phyloP scores from a whole-genome alignment of 805 yeast genomes.

The Saccharomyces eubayanus region DNA sequence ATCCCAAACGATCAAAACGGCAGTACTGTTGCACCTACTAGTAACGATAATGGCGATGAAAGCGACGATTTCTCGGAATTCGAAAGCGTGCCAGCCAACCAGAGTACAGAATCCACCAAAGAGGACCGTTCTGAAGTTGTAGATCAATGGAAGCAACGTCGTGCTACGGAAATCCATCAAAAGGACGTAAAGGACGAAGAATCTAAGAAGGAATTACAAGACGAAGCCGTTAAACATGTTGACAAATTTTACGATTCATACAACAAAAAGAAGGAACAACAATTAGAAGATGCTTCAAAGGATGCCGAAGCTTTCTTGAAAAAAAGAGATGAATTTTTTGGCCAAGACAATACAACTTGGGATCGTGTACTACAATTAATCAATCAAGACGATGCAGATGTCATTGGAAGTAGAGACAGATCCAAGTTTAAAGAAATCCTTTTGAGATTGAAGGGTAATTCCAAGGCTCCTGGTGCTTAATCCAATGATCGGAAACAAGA shows the following conservation, averaged over 20 bases:
- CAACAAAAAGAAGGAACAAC: slow-evolving; percentile 70
- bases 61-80: slow-evolving; percentile 36
- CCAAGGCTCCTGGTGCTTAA: slow-evolving; percentile 67
- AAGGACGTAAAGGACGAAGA: slow-evolving; percentile 65
- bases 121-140: slow-evolving; percentile 35
- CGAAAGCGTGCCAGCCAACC: slow-evolving; percentile 16
- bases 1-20: slow-evolving; percentile 14
- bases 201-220: slow-evolving; percentile 57
- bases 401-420: slow-evolving; percentile 49
- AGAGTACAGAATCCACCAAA: slow-evolving; percentile 13
- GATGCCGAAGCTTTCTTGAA: slow-evolving; percentile 66
- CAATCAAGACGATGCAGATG: slow-evolving; percentile 39
- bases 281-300: slow-evolving; percentile 50
- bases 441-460: slow-evolving; percentile 57
- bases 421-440: slow-evolving; percentile 60
- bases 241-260: slow-evolving; percentile 91
- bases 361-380: slow-evolving; percentile 55
- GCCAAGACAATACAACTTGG: slow-evolving; percentile 74
- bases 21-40: neutral
- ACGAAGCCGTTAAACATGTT: slow-evolving; percentile 71
- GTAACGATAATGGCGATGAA: slow-evolving; percentile 24
- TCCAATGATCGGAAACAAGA: slow-evolving; percentile 8
- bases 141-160: slow-evolving; percentile 73
- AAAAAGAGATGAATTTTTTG: slow-evolving; percentile 68
- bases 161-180: slow-evolving; percentile 67